These are phyloP conservation scores for Juglanconis juglandina DNA, from an alignment of 2,329 filamentous ascomycete species.

Conservation along the genomic window DNA sequence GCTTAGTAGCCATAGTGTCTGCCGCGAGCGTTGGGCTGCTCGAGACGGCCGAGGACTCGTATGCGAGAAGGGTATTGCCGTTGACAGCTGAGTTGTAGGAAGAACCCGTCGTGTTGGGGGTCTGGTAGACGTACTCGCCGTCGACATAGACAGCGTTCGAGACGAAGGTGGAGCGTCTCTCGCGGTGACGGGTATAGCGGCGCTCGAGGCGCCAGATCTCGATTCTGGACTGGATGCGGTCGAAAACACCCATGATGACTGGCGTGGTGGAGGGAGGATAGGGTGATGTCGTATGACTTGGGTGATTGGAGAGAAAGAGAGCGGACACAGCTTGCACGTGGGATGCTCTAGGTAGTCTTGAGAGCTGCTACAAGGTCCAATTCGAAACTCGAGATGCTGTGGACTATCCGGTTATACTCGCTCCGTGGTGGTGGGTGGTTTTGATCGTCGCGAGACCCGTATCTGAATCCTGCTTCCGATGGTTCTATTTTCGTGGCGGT, in stretches of 20 bases:
- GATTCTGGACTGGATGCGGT: constrained; percentile 64
- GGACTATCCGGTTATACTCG: background rate
- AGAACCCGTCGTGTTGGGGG: constrained; percentile 56
- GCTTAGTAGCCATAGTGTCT: constrained; percentile 30
- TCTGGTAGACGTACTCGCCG: constrained; percentile 87
- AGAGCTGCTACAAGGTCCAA: no score
- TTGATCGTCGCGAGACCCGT: background rate
- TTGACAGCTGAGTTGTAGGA: constrained; percentile 39
- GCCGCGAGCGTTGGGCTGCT: constrained; percentile 21
- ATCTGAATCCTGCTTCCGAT: background rate
- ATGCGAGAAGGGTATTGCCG: constrained; percentile 26
- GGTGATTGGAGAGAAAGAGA: background rate
- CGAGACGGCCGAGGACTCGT: constrained; percentile 27
- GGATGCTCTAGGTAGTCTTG: background rate
- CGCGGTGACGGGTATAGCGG: constrained; percentile 84
- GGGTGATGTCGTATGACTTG: background rate
- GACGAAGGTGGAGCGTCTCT: constrained; percentile 82
- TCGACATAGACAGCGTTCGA: constrained; percentile 90
- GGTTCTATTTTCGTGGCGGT: constrained; percentile 2
- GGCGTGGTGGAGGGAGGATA: background rate
- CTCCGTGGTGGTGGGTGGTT: background rate
- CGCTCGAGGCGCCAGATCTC: constrained; percentile 95
- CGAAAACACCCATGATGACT: constrained; percentile 48
- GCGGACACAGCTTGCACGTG: background rate
- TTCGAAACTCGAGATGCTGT: background rate